phyloP scores from a whole-genome alignment of 208 protist genomes.

The Leishmania aethiopica region DNA sequence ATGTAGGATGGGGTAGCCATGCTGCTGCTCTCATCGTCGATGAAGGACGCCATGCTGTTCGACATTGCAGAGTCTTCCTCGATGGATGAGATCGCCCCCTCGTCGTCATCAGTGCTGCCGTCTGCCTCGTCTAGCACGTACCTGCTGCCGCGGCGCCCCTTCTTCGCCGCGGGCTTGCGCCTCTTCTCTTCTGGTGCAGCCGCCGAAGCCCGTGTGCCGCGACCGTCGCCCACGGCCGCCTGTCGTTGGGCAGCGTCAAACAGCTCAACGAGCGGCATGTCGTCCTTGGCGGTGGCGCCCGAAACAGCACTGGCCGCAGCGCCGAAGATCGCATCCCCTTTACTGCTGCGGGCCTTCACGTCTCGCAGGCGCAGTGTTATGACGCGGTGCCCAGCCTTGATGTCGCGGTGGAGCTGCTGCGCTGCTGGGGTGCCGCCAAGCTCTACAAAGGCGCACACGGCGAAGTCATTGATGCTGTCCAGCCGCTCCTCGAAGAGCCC shows the following conservation, averaged over 20 bases:
- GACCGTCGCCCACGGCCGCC: neutral
- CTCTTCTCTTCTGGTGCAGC: neutral
- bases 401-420: conserved; percentile 34
- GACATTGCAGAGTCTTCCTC: conserved; percentile 4
- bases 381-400: conserved; percentile 35
- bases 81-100: conserved; percentile 8
- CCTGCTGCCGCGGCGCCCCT: conserved; percentile 7
- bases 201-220: neutral
- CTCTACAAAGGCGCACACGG: conserved; percentile 71
- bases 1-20: conserved; percentile 12
- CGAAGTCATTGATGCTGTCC: conserved; percentile 74
- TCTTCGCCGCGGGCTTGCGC: neutral
- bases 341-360: conserved; percentile 17
- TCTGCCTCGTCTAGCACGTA: conserved; percentile 45
- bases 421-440: conserved; percentile 45
- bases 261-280: conserved; percentile 12
- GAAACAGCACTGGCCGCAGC: neutral
- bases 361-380: conserved; percentile 52
- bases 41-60: conserved; percentile 27
- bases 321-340: neutral
- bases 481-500: conserved; percentile 78
- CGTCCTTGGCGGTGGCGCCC: conserved; percentile 6
- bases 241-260: neutral
- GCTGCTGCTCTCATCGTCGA: conserved; percentile 28
- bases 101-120: conserved; percentile 8